Conservation (phyloP, 495 filamentous ascomycete genomes). For the Tuber melanosporum region DNA sequence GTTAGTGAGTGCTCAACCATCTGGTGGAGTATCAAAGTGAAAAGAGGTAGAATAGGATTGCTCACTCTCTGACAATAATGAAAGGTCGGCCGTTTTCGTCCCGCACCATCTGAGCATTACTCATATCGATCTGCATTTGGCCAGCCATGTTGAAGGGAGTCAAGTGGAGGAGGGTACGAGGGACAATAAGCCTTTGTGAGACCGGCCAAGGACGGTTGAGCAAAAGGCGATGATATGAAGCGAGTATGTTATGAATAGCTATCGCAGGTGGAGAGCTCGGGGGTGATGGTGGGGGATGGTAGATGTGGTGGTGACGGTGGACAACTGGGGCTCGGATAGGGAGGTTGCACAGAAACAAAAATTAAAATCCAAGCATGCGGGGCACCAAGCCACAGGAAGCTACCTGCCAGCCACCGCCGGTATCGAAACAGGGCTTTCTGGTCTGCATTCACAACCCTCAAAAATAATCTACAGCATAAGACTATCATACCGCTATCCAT, state of each 20-base stretch:
- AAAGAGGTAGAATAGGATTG: conserved; percentile 28
- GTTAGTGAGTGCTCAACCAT: neutral
- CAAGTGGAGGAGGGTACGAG: conserved; percentile 5
- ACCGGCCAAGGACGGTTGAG: neutral
- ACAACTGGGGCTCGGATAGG: neutral
- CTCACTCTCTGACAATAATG: conserved; percentile 97
- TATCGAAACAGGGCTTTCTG: neutral
- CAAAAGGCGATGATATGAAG: neutral
- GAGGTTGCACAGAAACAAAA: neutral
- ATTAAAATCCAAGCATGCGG: neutral
- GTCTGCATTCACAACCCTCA: neutral
- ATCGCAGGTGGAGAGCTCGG: neutral
- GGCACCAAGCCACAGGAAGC: neutral
- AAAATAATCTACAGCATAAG: neutral
- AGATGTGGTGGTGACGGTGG: neutral
- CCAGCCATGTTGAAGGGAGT: conserved; percentile 36
- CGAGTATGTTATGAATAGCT: neutral
- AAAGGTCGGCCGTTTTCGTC: conserved; percentile 97
- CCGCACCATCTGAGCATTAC: conserved; percentile 64
- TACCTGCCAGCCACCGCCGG: neutral
- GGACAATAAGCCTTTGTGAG: neutral
- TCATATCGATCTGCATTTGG: conserved; percentile 42
- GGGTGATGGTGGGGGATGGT: neutral
- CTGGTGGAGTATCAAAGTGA: neutral
- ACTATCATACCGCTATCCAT: neutral